Conservation (phyloP, 129 eudicot species). For the Apium graveolens region DNA sequence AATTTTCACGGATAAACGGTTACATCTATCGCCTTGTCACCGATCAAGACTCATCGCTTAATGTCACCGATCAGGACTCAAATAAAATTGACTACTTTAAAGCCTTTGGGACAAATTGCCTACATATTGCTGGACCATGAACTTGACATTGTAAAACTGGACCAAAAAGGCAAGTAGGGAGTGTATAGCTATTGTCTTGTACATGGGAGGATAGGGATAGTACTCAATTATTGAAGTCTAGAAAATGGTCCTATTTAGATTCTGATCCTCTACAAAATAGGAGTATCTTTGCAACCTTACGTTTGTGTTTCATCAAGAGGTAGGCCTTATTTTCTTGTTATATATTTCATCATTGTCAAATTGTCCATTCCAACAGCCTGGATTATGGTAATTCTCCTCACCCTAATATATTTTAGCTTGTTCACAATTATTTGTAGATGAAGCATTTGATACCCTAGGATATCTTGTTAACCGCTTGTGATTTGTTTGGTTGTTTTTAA, state of each 20-base stretch:
- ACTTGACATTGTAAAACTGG: not conserved
- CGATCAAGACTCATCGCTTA: no score
- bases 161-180: constrained; percentile 2
- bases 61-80: no score
- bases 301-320: not conserved
- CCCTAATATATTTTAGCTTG: not conserved
- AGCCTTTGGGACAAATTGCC: not conserved
- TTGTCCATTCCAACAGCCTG: not conserved
- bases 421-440: not conserved
- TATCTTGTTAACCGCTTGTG: not conserved
- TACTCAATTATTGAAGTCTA: not conserved
- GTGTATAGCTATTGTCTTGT: not conserved
- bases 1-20: no score
- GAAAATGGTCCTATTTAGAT: not conserved
- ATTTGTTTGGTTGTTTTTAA: no score
- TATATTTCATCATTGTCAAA: not conserved
- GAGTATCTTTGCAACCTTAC: constrained; percentile 1
- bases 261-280: not conserved
- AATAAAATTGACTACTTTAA: not conserved
- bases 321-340: not conserved
- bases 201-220: not conserved
- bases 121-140: not conserved
- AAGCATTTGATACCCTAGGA: not conserved
- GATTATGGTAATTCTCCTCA: not conserved
- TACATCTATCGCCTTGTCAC: no score